Evolutionary conservation across 805 yeast species (phyloP).

Genomic region (Blastobotrys peoriensis): DNA sequence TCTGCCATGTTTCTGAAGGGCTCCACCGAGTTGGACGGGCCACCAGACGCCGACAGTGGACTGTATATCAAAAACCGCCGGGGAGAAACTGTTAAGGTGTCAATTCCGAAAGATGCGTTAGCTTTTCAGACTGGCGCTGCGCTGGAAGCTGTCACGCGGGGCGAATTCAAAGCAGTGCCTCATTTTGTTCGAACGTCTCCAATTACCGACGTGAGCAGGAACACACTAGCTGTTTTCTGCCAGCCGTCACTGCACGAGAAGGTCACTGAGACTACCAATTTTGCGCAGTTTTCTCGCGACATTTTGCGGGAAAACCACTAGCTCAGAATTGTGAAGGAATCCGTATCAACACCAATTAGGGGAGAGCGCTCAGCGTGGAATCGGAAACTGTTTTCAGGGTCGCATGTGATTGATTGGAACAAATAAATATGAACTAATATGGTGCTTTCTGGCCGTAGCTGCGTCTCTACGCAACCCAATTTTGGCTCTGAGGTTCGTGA

Average conservation of each 20-base stretch:
- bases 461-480: no score
- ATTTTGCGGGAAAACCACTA: constrained; percentile 39
- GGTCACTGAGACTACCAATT: constrained; percentile 41
- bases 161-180: constrained; percentile 50
- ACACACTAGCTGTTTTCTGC: constrained; percentile 56
- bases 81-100: constrained; percentile 42
- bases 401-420: neutral
- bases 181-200: constrained; percentile 47
- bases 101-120: constrained; percentile 47
- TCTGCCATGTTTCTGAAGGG: constrained; percentile 48
- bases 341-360: neutral
- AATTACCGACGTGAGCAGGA: constrained; percentile 37
- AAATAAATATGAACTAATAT: neutral
- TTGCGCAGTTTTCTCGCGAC: constrained; percentile 44
- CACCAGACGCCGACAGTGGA: constrained; percentile 44
- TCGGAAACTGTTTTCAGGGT: neutral
- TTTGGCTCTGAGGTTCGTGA: no score
- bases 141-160: constrained; percentile 44
- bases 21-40: constrained; percentile 21
- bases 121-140: constrained; percentile 61
- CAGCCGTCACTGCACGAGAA: constrained; percentile 50
- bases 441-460: no score
- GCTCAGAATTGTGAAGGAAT: neutral
- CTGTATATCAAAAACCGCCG: constrained; percentile 44
- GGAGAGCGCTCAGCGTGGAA: neutral